phyloP scores from a whole-genome alignment of 768 basidiomycete genomes.

The Porpolomopsis calyptriformis region DNA sequence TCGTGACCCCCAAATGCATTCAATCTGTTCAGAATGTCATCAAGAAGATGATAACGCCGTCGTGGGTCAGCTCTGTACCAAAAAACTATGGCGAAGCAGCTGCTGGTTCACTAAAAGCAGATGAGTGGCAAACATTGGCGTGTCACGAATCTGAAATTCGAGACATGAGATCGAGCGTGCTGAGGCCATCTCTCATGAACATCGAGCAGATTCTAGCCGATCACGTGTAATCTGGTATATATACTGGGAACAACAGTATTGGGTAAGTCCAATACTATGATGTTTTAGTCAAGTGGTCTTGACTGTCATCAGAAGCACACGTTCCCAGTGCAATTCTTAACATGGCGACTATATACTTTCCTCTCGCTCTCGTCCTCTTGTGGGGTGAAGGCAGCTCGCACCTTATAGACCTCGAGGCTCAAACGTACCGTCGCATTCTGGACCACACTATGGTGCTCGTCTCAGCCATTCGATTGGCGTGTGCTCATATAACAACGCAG shows the following conservation, averaged over 20 bases:
- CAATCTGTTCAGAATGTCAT: constrained; percentile 15
- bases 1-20: background rate
- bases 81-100: constrained; percentile 16
- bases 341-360: constrained; percentile 22
- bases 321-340: too few relatives aligned
- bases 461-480: constrained; percentile 13
- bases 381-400: constrained; percentile 15
- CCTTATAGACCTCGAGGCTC: background rate
- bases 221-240: too few relatives aligned
- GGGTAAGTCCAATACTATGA: too few relatives aligned
- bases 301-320: too few relatives aligned
- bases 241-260: too few relatives aligned
- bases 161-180: too few relatives aligned
- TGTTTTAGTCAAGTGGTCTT: too few relatives aligned
- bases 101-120: constrained; percentile 26
- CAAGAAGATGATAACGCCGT: constrained; percentile 13
- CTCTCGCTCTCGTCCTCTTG: constrained; percentile 22
- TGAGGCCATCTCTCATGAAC: too few relatives aligned
- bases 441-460: constrained; percentile 19
- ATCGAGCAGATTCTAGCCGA: too few relatives aligned
- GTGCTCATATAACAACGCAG: constrained; percentile 8
- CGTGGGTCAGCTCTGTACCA: constrained; percentile 22
- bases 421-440: background rate
- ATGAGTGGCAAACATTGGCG: constrained; percentile 24
- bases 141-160: too few relatives aligned